Base-by-base conservation (phyloP, 139 green algal species). In the Chlamydomonas applanata region DNA sequence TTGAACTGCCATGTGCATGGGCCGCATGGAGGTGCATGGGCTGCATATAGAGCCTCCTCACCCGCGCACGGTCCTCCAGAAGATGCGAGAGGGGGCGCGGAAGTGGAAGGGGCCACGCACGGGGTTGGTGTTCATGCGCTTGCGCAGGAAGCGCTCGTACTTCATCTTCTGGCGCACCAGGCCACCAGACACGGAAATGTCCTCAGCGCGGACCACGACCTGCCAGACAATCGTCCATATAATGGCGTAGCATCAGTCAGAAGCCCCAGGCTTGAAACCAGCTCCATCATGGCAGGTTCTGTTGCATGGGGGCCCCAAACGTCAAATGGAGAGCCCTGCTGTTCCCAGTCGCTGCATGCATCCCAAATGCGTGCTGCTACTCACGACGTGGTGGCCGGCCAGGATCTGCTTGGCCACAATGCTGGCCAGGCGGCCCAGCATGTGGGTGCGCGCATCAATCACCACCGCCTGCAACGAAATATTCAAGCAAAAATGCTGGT, bases 321-420 rank as follows among this genome's bases (percentile, higher is more conserved):
- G 11, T 7, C 40, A 49, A 49, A 49, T 19, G 7, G 40, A 49
- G 11, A 11, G 7, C 40, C 40, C 11, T 7, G 40, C 40, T 19
- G 40, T 11, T 49, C 7, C 40, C 40, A 11, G 40, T 19, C 40
- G 40, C 40, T 11, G 40, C 7, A 19, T 49, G 11, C 7, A 49
- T 49, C 40, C 7, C 40, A 19, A 49, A 11, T 49, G 11, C 40
- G 11, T 62, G 53, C 69, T 44, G 17, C 20, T 9, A 56, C 75
- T 84, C 67, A 98, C 94, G 44, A 99, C 86, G 49, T 97, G 90
- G 83, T 99, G 88, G 62, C 96, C 96, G 49, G 84, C 86, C 9
- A 99, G 93, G 69, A 98, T 83, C 89, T 99, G 95, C 93, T 99
- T 99, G 81, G 96, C 96, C 20, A 98, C 73, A 40, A 98, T 89